phyloP scores from a whole-genome alignment of 257 asterid species.

The Solanum pimpinellifolium region DNA sequence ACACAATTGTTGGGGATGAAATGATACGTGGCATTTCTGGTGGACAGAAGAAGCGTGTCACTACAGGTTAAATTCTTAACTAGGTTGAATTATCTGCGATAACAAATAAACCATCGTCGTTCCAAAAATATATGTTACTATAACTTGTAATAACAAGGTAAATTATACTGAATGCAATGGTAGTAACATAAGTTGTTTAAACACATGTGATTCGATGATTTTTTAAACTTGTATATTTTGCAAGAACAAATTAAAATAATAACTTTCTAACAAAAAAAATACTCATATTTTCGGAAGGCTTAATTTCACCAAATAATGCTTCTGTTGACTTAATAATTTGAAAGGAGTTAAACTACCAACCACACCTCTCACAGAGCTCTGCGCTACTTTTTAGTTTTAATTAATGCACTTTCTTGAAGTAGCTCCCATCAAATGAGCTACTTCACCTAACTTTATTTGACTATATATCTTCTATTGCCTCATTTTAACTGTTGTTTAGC shows the following conservation, averaged over 20 bases:
- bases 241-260: not conserved
- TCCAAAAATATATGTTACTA: not conserved
- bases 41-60: conserved; percentile 56
- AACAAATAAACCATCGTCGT: not conserved
- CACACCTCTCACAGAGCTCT: not conserved
- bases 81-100: not conserved
- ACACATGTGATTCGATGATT: not conserved
- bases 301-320: not conserved
- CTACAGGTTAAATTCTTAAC: conserved; percentile 28
- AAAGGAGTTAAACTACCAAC: not conserved
- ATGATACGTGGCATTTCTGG: conserved; percentile 70
- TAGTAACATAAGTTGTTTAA: not conserved
- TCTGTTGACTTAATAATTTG: not conserved
- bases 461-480: not conserved
- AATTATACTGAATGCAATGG: not conserved
- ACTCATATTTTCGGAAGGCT: not conserved
- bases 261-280: not conserved
- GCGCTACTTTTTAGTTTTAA: not conserved
- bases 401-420: not conserved
- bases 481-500: not conserved
- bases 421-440: too few species aligned
- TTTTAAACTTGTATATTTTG: not conserved
- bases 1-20: conserved; percentile 56
- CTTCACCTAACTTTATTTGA: not conserved
- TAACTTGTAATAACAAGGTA: not conserved